These are phyloP conservation scores for Pseudogymnoascus sp. DNA, from an alignment of 2,329 filamentous ascomycete species.

Conservation along the genomic window DNA sequence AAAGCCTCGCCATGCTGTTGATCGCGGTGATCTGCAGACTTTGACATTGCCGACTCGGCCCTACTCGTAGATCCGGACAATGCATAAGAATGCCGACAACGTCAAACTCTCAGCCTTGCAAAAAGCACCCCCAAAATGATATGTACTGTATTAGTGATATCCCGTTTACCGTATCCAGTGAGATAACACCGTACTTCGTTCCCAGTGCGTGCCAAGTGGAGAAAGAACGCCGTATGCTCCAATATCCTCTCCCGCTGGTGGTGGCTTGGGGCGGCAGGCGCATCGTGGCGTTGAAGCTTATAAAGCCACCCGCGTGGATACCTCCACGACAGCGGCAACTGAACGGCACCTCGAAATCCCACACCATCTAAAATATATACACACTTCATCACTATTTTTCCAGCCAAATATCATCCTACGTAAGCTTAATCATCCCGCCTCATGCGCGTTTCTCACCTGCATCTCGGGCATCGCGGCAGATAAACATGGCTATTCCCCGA, in stretches of 20 bases:
- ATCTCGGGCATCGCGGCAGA: neutral
- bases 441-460: neutral
- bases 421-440: neutral
- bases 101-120: neutral
- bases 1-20: neutral
- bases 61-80: slow-evolving; percentile 1
- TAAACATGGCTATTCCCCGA: neutral
- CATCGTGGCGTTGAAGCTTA: neutral
- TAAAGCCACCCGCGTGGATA: neutral
- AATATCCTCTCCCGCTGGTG: neutral
- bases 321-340: neutral
- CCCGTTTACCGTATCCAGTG: neutral
- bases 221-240: neutral
- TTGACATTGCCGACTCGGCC: slow-evolving; percentile 1
- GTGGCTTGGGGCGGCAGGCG: neutral
- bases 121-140: neutral
- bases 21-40: neutral
- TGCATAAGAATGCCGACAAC: neutral
- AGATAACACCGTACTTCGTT: neutral
- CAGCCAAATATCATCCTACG: neutral
- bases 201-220: neutral
- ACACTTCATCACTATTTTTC: neutral
- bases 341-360: neutral
- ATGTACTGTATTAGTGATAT: neutral
- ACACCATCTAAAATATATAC: neutral